Evolutionary conservation across 2,329 filamentous ascomycete genomes (phyloP), one percentile per base, ranked within the genome.

Genomic region (Huntiella abstrusa): DNA sequence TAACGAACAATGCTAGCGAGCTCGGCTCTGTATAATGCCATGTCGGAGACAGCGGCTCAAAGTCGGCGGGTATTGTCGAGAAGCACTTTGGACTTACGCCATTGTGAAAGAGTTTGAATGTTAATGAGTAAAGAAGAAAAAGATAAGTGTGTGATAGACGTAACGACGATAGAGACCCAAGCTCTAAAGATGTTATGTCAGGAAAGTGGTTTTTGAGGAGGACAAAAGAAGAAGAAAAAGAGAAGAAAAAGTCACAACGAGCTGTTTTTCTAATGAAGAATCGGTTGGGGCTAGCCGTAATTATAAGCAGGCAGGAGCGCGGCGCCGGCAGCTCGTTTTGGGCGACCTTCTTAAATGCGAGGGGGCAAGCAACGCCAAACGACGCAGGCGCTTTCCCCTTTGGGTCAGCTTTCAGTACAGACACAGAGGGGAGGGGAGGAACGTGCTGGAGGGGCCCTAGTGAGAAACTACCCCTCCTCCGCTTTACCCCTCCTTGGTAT

Each of bases 21-120:
- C 22, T 41, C 32, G 13, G 17, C n/a, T 41, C 11, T 13, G 32
- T n/a, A 10, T 41, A 15, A 6, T n/a, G 19, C 12, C 12, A 22
- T 41, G 32, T 28, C n/a, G 19, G 10, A 12, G 40, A 32, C 19
- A n/a, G 40, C 32, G 19, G 32, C 19, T 32, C n/a, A 11, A 41
- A 32, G 19, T 41, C 40, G 16, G 37, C 15, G 37, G 19, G 40
- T 19, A 41, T 41, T 32, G 40, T 41, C 19, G 19, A 41, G 22
- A 28, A 28, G 12, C 22, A 32, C 40, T 44, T 47, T 49, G 49
- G 52, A 77, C 75, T 78, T 74, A 80, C 75, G 76, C 73, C 73
- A 77, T 76, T 64, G 64, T 71, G 64, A 60, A 45, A 33, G 40
- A 44, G 22, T n/a, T 46, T 45, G 15, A 22, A 36, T 33, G 36